Base-by-base conservation (phyloP, 352 stramenopile genomes). In the Phytophthora sp. region DNA sequence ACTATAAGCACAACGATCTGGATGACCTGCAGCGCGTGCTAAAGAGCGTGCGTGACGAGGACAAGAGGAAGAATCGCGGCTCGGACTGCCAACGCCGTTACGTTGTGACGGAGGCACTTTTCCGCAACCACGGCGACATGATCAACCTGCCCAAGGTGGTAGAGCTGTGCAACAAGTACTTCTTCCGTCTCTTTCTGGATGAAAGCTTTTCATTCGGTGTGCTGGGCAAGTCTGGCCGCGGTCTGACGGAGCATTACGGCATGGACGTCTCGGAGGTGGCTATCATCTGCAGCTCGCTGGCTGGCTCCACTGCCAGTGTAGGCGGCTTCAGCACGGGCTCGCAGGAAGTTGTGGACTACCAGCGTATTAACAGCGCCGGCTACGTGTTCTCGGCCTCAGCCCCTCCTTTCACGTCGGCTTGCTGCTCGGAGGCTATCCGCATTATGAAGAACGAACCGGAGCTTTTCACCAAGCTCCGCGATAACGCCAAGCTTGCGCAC, bases 1-100 rank as follows among this genome's bases (percentile, higher is more conserved):
- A 94, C 74, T 99, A 99, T 82, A 96, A 97, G 67, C 98, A 99
- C 84, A 99, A 99, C 77, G 96, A 99, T 76, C 87, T 99, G 69
- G 86, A 92, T 12, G 96, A 99, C 71, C 81, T 99, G 15, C 86
- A 97, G 51, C 84, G 95, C 13, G 85, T 99, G 41, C 84, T 99
- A 15, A 79, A 95, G 71, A 86, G 56, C 41, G 79, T 95, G 27
- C 87, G 83, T 45, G 77, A 86, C 16, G 93, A 94, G 20, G 97
- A 99, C 77, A 87, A 89, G 58, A 89, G 89, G 55, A 77, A 97
- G 23, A 80, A 83, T 1, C 84, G 84, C 27, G 68, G 69, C 31
- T 93, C 85, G 35, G 84, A 86, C 71, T 93, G 58, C 80, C 96
- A 99, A 74, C 85, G 96, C 46, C 88, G 96, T 42, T 99, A 99